A percentile compares a stretch with the other conserved stretches of the same genome.
These are phyloP conservation scores for Echinosophora koreensis DNA, from an alignment of 306 rosid species.

Conservation along the genomic window DNA sequence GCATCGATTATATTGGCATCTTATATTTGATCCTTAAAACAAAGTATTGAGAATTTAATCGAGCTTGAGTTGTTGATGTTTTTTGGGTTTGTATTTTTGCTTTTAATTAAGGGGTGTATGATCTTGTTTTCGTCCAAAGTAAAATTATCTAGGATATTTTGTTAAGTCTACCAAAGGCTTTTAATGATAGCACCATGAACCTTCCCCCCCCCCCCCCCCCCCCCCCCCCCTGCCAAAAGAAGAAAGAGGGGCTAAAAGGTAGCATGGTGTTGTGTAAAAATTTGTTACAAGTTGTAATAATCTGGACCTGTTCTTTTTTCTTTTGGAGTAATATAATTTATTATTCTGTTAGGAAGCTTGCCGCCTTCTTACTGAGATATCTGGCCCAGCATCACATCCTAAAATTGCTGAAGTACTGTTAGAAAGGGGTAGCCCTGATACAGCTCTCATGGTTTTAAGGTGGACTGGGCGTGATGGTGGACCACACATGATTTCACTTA, in stretches of 20 bases:
- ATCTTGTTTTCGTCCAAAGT: conserved; percentile 1
- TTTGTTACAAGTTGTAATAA: conserved; percentile 16
- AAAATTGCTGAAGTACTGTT: conserved; percentile 93
- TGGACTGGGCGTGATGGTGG: conserved; percentile 92
- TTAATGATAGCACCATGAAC: conserved; percentile 5
- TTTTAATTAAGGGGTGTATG: neutral
- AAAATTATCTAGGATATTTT: conserved; percentile 17
- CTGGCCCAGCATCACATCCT: conserved; percentile 87
- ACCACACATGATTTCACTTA: conserved; percentile 66
- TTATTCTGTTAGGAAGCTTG: conserved; percentile 84
- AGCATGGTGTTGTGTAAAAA: neutral
- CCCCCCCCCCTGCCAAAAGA: conserved; percentile 6
- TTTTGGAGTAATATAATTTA: conserved; percentile 45
- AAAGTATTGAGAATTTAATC: conserved; percentile 6
- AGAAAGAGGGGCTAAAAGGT: conserved; percentile 19
- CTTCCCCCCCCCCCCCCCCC: too few relatives aligned
- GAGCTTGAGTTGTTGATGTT: conserved; percentile 23
- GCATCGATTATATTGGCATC: conserved; percentile 4
- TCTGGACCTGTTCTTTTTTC: neutral
- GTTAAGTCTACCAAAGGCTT: neutral
- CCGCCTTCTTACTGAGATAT: conserved; percentile 86
- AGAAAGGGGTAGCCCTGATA: conserved; percentile 90
- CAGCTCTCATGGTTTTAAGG: conserved; percentile 90
- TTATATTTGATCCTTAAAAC: conserved; percentile 25
- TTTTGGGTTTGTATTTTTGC: neutral